phyloP scores from a whole-genome alignment of 805 yeast genomes.

The Pichia eremophila region DNA sequence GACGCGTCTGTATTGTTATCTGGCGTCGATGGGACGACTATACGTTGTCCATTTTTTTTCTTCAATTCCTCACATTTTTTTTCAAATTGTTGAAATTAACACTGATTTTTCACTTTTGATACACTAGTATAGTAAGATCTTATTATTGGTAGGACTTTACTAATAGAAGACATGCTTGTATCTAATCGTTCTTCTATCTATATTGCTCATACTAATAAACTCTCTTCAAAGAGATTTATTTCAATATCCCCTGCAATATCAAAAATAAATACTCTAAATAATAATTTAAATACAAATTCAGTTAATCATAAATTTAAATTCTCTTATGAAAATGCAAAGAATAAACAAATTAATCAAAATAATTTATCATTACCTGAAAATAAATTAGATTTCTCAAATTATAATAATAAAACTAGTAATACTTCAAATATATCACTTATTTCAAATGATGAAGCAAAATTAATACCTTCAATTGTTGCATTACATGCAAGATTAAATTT shows the following conservation, averaged over 20 bases:
- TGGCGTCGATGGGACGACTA: too few species aligned
- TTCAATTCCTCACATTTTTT: too few species aligned
- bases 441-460: constrained; percentile 41
- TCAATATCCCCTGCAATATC: constrained; percentile 10
- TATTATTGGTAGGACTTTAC: too few species aligned
- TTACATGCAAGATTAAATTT: constrained; percentile 69
- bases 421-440: constrained; percentile 15
- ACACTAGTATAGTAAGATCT: too few species aligned
- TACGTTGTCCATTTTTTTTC: too few species aligned
- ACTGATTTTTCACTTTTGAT: too few species aligned
- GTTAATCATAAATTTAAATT: constrained; percentile 15
- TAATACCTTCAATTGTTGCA: constrained; percentile 67
- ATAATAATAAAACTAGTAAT: constrained; percentile 15
- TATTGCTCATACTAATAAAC: background rate
- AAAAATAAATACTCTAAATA: too few species aligned
- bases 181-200: background rate
- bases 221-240: constrained; percentile 1
- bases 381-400: constrained; percentile 25
- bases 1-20: too few species aligned
- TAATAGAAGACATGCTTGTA: background rate
- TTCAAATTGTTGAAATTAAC: too few species aligned
- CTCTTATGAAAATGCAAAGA: constrained; percentile 23
- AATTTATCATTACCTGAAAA: constrained; percentile 15
- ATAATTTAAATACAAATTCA: background rate
- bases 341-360: constrained; percentile 8